These are phyloP conservation scores for Talaromyces verruculosus DNA, from an alignment of 2,329 filamentous ascomycete genomes.

Conservation along the genomic window DNA sequence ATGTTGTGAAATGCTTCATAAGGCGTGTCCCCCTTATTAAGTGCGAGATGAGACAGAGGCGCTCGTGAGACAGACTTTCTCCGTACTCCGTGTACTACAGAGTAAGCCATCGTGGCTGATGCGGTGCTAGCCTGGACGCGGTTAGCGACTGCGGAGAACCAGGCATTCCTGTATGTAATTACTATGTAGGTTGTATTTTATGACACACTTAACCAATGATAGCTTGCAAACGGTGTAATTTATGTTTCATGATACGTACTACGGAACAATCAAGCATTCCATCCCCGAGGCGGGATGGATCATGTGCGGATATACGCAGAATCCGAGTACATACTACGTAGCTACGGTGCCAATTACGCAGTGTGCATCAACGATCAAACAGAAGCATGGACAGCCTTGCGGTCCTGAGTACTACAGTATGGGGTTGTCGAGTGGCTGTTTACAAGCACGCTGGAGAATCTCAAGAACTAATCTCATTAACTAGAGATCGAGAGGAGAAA, in stretches of 20 bases:
- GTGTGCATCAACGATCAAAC: too few relatives aligned
- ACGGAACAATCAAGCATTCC: background rate
- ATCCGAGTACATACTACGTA: background rate
- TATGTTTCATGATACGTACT: background rate
- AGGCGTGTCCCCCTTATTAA: background rate
- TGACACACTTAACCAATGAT: background rate
- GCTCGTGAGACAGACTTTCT: background rate
- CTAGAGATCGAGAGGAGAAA: too few relatives aligned
- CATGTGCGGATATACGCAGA: background rate
- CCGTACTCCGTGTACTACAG: background rate
- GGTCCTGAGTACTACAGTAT: too few relatives aligned
- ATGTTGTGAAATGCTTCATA: background rate
- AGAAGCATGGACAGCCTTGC: too few relatives aligned
- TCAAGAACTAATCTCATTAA: too few relatives aligned
- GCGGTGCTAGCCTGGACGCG: conserved; percentile 1
- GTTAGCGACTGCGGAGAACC: conserved; percentile 5
- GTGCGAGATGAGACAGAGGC: background rate
- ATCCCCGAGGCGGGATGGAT: background rate
- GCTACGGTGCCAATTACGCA: too few relatives aligned
- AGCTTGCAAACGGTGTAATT: background rate
- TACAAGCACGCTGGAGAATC: background rate
- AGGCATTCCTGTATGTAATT: background rate
- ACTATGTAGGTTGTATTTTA: background rate
- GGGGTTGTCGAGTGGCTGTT: background rate
- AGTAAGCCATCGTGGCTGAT: conserved; percentile 2